Conservation (phyloP, 768 basidiomycete genomes). For the Suillus sp. region DNA sequence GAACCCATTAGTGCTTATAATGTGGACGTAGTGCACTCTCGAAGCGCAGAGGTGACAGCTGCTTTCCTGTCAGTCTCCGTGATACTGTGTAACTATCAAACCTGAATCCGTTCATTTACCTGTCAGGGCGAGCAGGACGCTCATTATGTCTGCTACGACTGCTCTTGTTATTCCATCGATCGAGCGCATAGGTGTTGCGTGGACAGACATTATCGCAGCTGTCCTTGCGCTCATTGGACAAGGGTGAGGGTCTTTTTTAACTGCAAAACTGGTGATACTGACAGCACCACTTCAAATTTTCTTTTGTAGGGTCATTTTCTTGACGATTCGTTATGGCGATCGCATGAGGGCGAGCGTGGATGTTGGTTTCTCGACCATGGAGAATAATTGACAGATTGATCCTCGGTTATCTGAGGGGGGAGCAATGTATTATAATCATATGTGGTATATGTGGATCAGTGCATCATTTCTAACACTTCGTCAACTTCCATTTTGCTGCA, state of each 20-base stretch:
- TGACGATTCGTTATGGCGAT: constrained; percentile 51
- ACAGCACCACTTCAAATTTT: background rate
- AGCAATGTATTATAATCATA: background rate
- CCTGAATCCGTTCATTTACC: background rate
- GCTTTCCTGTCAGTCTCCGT: constrained; percentile 45
- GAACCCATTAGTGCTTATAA: constrained; percentile 53
- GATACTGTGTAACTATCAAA: background rate
- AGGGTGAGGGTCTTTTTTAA: constrained; percentile 38
- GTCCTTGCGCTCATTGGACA: constrained; percentile 48
- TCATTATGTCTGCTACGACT: constrained; percentile 45
- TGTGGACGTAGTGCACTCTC: constrained; percentile 56
- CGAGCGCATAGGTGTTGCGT: constrained; percentile 46
- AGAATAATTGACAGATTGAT: constrained; percentile 33
- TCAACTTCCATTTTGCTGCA: background rate
- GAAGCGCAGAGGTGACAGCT: constrained; percentile 47
- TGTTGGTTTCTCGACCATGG: constrained; percentile 44
- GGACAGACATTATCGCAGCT: constrained; percentile 47
- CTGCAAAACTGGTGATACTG: background rate
- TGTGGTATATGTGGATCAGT: background rate
- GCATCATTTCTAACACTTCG: background rate
- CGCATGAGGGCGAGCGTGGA: constrained; percentile 53
- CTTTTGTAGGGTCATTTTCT: constrained; percentile 42
- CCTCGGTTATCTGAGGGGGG: background rate
- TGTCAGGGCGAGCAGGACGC: constrained; percentile 47
- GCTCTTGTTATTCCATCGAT: constrained; percentile 54